Evolutionary conservation across 352 stramenopile species (phyloP).

Genomic region (Pythium brachiatum): DNA sequence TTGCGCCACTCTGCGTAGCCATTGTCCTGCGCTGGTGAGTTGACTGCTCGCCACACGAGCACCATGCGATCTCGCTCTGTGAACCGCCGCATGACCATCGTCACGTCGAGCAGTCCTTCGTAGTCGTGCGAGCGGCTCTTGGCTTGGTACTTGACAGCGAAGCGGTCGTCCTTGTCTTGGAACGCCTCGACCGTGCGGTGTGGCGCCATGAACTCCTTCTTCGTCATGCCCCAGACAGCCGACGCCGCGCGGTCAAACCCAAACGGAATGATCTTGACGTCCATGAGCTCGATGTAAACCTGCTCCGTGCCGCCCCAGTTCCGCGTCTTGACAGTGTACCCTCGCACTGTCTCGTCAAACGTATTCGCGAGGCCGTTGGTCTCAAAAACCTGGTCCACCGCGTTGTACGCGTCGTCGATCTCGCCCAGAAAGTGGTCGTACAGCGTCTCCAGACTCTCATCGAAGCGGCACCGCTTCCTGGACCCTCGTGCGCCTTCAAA

Average conservation of each 20-base stretch:
- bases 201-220: slow-evolving; percentile 14
- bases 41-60: slow-evolving; percentile 46
- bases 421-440: slow-evolving; percentile 23
- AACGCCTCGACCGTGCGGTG: slow-evolving; percentile 13
- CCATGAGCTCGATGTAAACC: slow-evolving; percentile 22
- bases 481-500: slow-evolving; percentile 16
- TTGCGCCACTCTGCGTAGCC: slow-evolving; percentile 34
- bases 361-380: slow-evolving; percentile 39
- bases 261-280: slow-evolving; percentile 27
- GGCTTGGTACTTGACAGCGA: slow-evolving; percentile 18
- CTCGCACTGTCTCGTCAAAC: slow-evolving; percentile 18
- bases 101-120: slow-evolving; percentile 33
- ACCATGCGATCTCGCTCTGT: slow-evolving; percentile 42
- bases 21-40: slow-evolving; percentile 31
- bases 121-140: slow-evolving; percentile 18
- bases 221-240: slow-evolving; percentile 11
- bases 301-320: slow-evolving; percentile 11
- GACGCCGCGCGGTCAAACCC: slow-evolving; percentile 9
- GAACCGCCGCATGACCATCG: slow-evolving; percentile 51
- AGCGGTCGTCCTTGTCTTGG: slow-evolving; percentile 12
- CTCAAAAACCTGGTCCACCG: slow-evolving; percentile 41
- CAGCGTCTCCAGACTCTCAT: slow-evolving; percentile 29
- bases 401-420: slow-evolving; percentile 35
- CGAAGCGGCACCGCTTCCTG: slow-evolving; percentile 5
- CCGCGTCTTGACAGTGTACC: slow-evolving; percentile 22